Conservation (phyloP, 345 rosid species). For the Aquilaria sinensis region DNA sequence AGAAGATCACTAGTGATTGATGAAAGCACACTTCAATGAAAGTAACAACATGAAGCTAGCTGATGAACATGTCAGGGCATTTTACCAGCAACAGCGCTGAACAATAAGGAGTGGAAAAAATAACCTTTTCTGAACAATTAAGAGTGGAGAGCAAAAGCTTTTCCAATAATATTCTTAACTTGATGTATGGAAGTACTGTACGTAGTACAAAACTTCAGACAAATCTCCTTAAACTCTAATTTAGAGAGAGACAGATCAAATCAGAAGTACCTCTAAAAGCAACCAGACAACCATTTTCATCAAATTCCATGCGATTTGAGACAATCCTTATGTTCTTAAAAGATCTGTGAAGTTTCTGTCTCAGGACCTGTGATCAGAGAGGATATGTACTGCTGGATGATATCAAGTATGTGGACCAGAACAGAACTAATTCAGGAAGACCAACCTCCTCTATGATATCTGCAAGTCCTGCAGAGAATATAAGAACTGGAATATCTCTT, state of each 20-base stretch:
- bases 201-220: too few relatives aligned
- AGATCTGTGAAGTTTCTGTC: slow-evolving; percentile 72
- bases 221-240: background rate
- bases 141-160: too few relatives aligned
- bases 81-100: too few relatives aligned
- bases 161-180: too few relatives aligned
- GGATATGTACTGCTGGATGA: background rate
- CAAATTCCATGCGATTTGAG: slow-evolving; percentile 74
- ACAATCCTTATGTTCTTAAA: slow-evolving; percentile 73
- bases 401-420: background rate
- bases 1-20: too few relatives aligned
- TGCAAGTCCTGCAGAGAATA: slow-evolving; percentile 96
- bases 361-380: slow-evolving; percentile 51
- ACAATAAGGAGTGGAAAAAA: too few relatives aligned
- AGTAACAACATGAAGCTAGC: too few relatives aligned
- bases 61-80: too few relatives aligned
- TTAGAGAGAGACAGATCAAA: background rate
- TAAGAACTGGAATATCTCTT: slow-evolving; percentile 63
- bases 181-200: too few relatives aligned
- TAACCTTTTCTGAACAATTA: too few relatives aligned
- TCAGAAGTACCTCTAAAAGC: slow-evolving; percentile 68
- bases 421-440: slow-evolving; percentile 1
- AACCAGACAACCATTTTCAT: slow-evolving; percentile 46
- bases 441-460: slow-evolving; percentile 93
- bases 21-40: too few relatives aligned